Evolutionary conservation across 1,139 yeast genomes (phyloP), one percentile per base, ranked within the genome.

Genomic region (Kodamaea sp.): DNA sequence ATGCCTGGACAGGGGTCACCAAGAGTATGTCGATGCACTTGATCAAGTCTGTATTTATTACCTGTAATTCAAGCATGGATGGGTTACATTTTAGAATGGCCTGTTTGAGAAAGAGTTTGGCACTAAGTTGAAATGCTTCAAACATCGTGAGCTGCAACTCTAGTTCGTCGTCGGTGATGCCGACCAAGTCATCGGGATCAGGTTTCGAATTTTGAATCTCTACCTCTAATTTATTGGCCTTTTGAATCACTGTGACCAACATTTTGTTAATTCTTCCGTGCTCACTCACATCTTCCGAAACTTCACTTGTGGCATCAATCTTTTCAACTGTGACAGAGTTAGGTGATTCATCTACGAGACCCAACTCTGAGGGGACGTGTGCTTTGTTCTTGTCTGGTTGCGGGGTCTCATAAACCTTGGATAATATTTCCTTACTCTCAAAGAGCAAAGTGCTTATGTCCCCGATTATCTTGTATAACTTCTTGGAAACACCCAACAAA

Each of bases 91-190:
- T 70, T 48, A 76, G 55, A 4, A 82, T 80, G 2, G 84, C 72
- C 53, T 80, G 92, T 39, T 80, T 66, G 21, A 86, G 59, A 50
- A 82, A 87, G 25, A 86, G 61, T 46, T 78, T 77, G 1, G 90
- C 81, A 23, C 89, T 76, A 24, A 83, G 53, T 55, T 83, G 89
- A 54, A 83, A 81, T 6, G 82, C 73, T 48, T 83, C 90, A 55
- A 85, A 86, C 27, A 84, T 55, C 1, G 86, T 80, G 33, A 84
- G 61, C 48, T 85, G 94, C 41, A 77, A 63, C 50, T 80, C 84
- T 21, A 80, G 58, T 36, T 83, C 88, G 15, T 67, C 66, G 12
- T 73, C 70, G 1, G 73, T 62, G 38, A 83, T 64, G 15, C 59
- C 56, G 7, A 62, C 56, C 35, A 83, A 55, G 38, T 80, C 81